phyloP scores from a whole-genome alignment of 179 eudicot species.

The Spinacia oleracea region DNA sequence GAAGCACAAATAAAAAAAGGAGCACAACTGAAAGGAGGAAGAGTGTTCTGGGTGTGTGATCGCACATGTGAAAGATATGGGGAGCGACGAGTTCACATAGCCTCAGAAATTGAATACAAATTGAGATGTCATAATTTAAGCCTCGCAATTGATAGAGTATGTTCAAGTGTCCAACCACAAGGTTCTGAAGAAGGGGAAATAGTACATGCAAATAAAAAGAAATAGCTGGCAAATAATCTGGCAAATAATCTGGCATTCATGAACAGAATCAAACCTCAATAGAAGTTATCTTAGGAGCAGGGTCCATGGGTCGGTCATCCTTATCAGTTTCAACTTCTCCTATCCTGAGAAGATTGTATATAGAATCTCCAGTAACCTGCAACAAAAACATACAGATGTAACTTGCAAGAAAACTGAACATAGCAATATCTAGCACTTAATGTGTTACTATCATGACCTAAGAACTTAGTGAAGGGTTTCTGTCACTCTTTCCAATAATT shows the following conservation, averaged over 20 bases:
- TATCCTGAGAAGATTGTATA: constrained; percentile 77
- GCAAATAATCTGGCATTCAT: not conserved
- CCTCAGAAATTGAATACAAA: not conserved
- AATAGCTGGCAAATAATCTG: not conserved
- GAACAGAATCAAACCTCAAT: constrained; percentile 55
- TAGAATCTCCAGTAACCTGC: constrained; percentile 96
- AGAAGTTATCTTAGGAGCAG: constrained; percentile 80
- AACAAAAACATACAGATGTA: constrained; percentile 13
- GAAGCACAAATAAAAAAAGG: too few species aligned
- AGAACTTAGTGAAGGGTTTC: not conserved
- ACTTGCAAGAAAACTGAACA: not conserved
- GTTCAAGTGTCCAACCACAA: not conserved
- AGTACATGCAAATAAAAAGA: constrained; percentile 11
- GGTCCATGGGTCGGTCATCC: constrained; percentile 83
- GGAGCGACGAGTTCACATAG: not conserved
- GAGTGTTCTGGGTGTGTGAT: not conserved
- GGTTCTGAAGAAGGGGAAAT: not conserved
- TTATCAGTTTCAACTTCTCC: constrained; percentile 88
- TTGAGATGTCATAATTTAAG: not conserved
- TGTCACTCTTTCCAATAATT: not conserved
- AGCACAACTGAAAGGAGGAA: too few species aligned
- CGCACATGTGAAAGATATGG: not conserved
- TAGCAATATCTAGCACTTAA: not conserved
- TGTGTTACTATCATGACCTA: not conserved
- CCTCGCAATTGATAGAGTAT: not conserved